Percentiles rank a stretch among this genome's conserved stretches.
Conservation (phyloP, 2,329 filamentous ascomycete species). For the Fusarium foetens region DNA sequence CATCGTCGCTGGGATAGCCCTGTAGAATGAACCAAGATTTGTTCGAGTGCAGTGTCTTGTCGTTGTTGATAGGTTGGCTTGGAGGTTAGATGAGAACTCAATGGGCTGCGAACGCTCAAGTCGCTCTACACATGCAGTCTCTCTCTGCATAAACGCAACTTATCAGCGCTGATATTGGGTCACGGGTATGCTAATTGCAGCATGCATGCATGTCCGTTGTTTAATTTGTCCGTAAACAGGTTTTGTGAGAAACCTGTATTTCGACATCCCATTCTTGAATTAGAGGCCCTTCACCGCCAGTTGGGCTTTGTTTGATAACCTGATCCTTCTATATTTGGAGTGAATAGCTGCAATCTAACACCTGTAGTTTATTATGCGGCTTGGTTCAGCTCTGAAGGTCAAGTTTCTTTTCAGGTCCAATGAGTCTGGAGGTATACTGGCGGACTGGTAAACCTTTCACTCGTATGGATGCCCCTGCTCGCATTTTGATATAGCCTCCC, state of each 20-base stretch:
- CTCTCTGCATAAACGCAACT: conserved; percentile 12
- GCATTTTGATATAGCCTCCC: neutral
- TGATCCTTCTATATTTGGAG: conserved; percentile 15
- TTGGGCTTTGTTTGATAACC: conserved; percentile 26
- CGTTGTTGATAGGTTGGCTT: conserved; percentile 26
- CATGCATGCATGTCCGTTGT: conserved; percentile 39
- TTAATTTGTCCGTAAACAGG: conserved; percentile 33
- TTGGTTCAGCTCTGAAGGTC: neutral
- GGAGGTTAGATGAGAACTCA: conserved; percentile 20
- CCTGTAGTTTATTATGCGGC: conserved; percentile 1
- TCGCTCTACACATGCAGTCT: neutral
- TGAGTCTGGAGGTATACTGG: neutral
- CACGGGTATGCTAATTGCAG: conserved; percentile 23
- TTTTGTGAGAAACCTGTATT: conserved; percentile 25
- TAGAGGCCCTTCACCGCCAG: conserved; percentile 40
- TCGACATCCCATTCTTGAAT: conserved; percentile 26
- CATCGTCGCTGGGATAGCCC: conserved; percentile 29
- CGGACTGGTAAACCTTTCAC: neutral
- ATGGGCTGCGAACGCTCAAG: conserved; percentile 28
- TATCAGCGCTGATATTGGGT: conserved; percentile 18
- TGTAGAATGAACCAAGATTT: conserved; percentile 7
- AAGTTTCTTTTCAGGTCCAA: neutral
- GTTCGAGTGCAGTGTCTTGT: conserved; percentile 2
- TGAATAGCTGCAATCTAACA: conserved; percentile 25
- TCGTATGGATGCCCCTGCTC: conserved; percentile 2